These are phyloP conservation scores for Diplogelasinospora grovesii DNA, from an alignment of 495 filamentous ascomycete genomes.

Conservation along the genomic window DNA sequence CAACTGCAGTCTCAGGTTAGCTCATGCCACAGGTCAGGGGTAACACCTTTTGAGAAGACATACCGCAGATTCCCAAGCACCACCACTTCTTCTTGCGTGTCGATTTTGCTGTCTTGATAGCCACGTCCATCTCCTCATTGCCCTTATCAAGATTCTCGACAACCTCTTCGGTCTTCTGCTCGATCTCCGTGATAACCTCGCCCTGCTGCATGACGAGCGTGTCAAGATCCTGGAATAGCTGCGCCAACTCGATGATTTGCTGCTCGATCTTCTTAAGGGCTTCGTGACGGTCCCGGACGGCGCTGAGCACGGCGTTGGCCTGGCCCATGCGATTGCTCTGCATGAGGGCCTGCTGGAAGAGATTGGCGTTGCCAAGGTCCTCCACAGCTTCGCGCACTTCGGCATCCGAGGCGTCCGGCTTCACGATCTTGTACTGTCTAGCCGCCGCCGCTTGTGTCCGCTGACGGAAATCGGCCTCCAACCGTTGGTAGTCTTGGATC, in stretches of 20 bases:
- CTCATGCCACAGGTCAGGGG: background rate
- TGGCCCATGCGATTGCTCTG: conserved; percentile 68
- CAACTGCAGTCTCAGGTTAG: conserved; percentile 30
- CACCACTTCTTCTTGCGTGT: conserved; percentile 97
- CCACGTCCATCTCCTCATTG: conserved; percentile 69
- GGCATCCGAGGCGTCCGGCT: conserved; percentile 72
- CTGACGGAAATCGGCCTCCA: conserved; percentile 70
- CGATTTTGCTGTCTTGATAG: conserved; percentile 70
- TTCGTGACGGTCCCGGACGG: conserved; percentile 75
- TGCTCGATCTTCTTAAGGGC: conserved; percentile 87
- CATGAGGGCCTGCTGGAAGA: conserved; percentile 77
- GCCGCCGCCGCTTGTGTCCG: conserved; percentile 74
- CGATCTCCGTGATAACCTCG: conserved; percentile 64
- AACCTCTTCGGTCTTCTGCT: conserved; percentile 73
- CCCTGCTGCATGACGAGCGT: conserved; percentile 79
- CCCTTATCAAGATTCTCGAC: conserved; percentile 71
- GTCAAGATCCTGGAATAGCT: conserved; percentile 60
- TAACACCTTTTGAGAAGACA: conserved; percentile 31
- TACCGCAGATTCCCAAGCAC: conserved; percentile 75
- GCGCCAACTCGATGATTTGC: conserved; percentile 75
- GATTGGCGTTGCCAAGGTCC: conserved; percentile 58
- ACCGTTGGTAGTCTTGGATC: conserved; percentile 70
- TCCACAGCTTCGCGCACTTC: conserved; percentile 74
- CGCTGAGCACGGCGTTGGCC: conserved; percentile 66
- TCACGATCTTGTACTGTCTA: conserved; percentile 83